These are phyloP conservation scores for Boletus eberwhitei DNA, from an alignment of 768 basidiomycete species.

Conservation along the genomic window DNA sequence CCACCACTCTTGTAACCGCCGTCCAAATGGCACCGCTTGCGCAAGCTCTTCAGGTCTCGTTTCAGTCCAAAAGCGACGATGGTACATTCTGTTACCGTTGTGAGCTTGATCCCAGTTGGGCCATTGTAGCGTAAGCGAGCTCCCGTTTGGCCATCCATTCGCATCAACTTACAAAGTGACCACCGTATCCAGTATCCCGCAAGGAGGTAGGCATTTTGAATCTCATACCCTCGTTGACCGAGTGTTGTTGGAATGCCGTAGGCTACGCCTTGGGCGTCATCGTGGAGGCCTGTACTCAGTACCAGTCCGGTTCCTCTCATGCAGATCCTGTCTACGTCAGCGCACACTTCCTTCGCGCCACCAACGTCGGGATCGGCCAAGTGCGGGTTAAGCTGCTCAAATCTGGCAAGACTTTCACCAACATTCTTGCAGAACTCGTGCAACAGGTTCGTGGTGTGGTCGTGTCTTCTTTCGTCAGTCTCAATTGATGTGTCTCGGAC, in stretches of 20 bases:
- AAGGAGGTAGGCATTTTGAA: conserved; percentile 42
- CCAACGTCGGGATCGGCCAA: conserved; percentile 40
- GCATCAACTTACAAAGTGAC: background rate
- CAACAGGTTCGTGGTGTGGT: conserved; percentile 44
- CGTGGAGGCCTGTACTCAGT: conserved; percentile 50
- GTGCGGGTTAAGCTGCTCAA: conserved; percentile 49
- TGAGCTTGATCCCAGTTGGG: conserved; percentile 45
- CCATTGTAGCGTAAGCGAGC: conserved; percentile 39
- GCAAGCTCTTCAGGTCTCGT: conserved; percentile 23
- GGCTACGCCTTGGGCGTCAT: conserved; percentile 58
- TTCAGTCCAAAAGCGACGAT: conserved; percentile 20
- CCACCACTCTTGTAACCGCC: too few species aligned
- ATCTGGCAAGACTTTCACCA: conserved; percentile 51
- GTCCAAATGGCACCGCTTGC: conserved; percentile 17
- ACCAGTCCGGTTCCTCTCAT: conserved; percentile 48
- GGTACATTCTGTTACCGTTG: conserved; percentile 24
- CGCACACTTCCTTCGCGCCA: conserved; percentile 53
- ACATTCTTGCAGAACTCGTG: conserved; percentile 55
- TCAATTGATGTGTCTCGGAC: background rate
- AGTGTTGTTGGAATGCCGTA: conserved; percentile 20
- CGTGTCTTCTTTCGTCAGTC: background rate
- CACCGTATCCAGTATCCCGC: conserved; percentile 40
- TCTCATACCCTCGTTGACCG: background rate
- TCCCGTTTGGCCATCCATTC: background rate
- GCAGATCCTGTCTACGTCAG: conserved; percentile 58